Base-by-base conservation (phyloP, 306 rosid species). In the cucumber (Cucumis sativus) region DNA sequence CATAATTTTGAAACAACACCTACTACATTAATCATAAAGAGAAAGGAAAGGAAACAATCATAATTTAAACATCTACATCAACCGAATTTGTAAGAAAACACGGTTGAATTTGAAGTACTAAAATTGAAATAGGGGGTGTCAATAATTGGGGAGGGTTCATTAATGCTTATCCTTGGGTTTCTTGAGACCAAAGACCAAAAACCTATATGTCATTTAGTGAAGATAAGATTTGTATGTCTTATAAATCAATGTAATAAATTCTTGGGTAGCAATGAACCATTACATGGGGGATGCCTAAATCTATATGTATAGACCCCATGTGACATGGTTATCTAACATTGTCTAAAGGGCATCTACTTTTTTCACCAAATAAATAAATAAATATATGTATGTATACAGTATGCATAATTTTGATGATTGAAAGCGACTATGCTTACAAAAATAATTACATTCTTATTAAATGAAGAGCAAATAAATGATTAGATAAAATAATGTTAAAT, bases 211-310 rank as follows among this genome's bases (percentile, higher is more conserved):
- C 33, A 67, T 67, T 67, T 68, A 10, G 55, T 41, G n/a, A 68
- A 43, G 74, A 68, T 68, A 68, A 68, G 74, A 68, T 68, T 43
- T 68, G 2, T 66, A 63, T 66, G 74, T 68, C 56, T 43, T 20
- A 68, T 21, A 41, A n/a, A 68, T 43, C 37, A 68, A 68, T 68
- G 74, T 66, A 66, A 39, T 39, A 39, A 66, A 66, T 66, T 65
- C 14, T 9, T 37, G 49, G 49, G 72, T 4, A 65, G 25, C 49
- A 65, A 65, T 18, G 28, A 39, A 65, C 51, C 8, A 33, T 35
- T 18, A 66, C 7, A 64, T 66, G 72, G 49, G 74, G 74, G 74
- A 68, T 40, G 37, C 20, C 56, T 11, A 68, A 68, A 2, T 43
- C 55, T 68, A 68, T 68, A 68, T 43, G n/a, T 23, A 41, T 43